Evolutionary conservation across 208 protist genomes (phyloP).

Genomic region (Trypanosoma cruzi): DNA sequence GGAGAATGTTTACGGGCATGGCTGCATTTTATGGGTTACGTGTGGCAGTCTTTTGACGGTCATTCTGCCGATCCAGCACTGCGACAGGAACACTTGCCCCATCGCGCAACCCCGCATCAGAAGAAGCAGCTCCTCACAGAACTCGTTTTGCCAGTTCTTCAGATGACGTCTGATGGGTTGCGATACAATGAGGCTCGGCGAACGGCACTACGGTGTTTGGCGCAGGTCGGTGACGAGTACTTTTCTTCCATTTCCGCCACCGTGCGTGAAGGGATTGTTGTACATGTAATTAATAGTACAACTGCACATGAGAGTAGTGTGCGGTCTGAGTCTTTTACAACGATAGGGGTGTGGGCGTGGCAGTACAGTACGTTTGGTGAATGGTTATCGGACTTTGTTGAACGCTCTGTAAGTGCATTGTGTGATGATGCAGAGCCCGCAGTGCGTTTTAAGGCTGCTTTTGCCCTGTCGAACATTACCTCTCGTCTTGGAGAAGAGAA

Average conservation of each 20-base stretch:
- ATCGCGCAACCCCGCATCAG: conserved; percentile 57
- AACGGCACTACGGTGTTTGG: conserved; percentile 68
- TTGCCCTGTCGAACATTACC: conserved; percentile 77
- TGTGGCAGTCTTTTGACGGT: conserved; percentile 82
- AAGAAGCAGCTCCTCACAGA: conserved; percentile 39
- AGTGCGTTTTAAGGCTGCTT: conserved; percentile 76
- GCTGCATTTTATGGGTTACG: conserved; percentile 85
- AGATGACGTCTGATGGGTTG: conserved; percentile 1
- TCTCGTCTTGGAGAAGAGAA: conserved; percentile 27
- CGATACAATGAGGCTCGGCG: conserved; percentile 37
- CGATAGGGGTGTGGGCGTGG: conserved; percentile 80
- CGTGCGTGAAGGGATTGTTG: conserved; percentile 36
- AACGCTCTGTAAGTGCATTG: conserved; percentile 44
- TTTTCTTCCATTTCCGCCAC: conserved; percentile 23
- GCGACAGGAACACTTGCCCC: conserved; percentile 19
- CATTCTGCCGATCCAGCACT: conserved; percentile 69
- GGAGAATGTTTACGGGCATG: conserved; percentile 73
- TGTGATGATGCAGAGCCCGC: conserved; percentile 38
- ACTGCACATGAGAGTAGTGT: conserved; percentile 34
- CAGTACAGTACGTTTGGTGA: conserved; percentile 62
- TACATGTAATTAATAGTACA: conserved; percentile 37
- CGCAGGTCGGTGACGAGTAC: conserved; percentile 74
- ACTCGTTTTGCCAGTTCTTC: conserved; percentile 53
- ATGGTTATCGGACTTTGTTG: conserved; percentile 43
- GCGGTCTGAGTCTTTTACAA: conserved; percentile 75